Evolutionary conservation across 1,284 basidiomycete genomes (phyloP), one percentile per base, ranked within the genome.

Genomic region (Naganishia sp.): DNA sequence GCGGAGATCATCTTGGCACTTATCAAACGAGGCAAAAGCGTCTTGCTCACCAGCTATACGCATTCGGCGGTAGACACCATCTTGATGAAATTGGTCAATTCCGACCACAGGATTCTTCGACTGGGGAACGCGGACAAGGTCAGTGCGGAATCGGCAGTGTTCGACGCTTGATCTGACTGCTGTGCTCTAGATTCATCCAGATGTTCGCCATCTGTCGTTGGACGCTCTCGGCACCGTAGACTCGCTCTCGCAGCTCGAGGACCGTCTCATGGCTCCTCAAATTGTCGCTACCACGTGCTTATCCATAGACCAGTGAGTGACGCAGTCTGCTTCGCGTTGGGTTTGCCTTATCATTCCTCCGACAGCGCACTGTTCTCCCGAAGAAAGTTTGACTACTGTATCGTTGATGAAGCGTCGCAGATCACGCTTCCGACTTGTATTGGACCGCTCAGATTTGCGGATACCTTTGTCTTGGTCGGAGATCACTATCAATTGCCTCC

Each of bases 11-110:
- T 99, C 74, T 85, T 86, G 71, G 83, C 85, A 28, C 81, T 99
- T 6, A 91, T 92, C 1, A 83, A 81, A 47, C 82, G 86, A 76
- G 92, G 92, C 4, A 94, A 97, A 81, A 90, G 85, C 0, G 90
- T 99, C 6, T 79, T 99, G 25, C 79, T 99, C 65, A 90, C 91
- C 1, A 92, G 90, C 53, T 96, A 98, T 76, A 99, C 95, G 1
- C 96, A 99, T 81, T 96, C 93, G 7, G 96, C 96, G 0, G 95
- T 99, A 52, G 95, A 99, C 73, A 98, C 89, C 6, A 95, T 99
- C 72, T 75, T 98, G 73, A 81, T 88, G 74, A 98, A 97, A 79
- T 77, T 94, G 49, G 80, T 86, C 69, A 83, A 84, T 25, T 83
- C 80, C 7, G 85, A 88, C 54, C 89, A 92, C 74, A 81, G 84